These are phyloP conservation scores for Pleurotus tuoliensis DNA, from an alignment of 768 basidiomycete species.

Conservation along the genomic window DNA sequence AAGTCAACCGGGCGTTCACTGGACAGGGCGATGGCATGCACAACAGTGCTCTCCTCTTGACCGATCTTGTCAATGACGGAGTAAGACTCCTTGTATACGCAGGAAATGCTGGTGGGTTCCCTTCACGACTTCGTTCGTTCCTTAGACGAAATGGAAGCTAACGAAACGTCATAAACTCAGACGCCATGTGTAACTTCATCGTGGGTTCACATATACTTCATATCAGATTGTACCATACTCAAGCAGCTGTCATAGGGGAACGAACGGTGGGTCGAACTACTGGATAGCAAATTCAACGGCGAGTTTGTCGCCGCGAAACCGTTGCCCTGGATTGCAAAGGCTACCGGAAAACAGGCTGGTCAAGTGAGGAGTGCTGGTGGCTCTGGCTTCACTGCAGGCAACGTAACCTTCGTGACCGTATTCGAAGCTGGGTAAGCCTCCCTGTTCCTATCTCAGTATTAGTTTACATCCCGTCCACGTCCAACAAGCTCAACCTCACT, in stretches of 20 bases:
- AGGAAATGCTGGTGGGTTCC: constrained; percentile 69
- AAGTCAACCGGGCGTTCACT: constrained; percentile 78
- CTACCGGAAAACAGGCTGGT: constrained; percentile 57
- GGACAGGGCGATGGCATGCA: constrained; percentile 85
- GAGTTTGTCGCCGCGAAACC: constrained; percentile 52
- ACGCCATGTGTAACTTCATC: constrained; percentile 88
- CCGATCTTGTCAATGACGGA: constrained; percentile 78
- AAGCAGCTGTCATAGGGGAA: constrained; percentile 51
- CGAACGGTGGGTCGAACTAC: constrained; percentile 65
- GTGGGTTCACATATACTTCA: constrained; percentile 28
- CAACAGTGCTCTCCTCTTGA: constrained; percentile 74
- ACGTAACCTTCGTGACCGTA: constrained; percentile 77
- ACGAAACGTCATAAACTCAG: constrained; percentile 24
- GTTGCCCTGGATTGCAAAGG: constrained; percentile 53
- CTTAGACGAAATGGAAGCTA: no score
- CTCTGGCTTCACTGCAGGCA: constrained; percentile 65
- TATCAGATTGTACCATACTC: neutral
- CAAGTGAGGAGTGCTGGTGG: constrained; percentile 69
- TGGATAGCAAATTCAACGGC: constrained; percentile 56
- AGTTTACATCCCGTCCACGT: neutral
- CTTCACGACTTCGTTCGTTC: neutral
- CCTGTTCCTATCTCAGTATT: neutral
- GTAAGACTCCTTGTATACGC: constrained; percentile 87
- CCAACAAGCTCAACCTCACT: constrained; percentile 1
- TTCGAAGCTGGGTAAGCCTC: constrained; percentile 71